These are phyloP conservation scores for Microbotryum violaceum DNA, from an alignment of 1,284 basidiomycete genomes.

Conservation along the genomic window DNA sequence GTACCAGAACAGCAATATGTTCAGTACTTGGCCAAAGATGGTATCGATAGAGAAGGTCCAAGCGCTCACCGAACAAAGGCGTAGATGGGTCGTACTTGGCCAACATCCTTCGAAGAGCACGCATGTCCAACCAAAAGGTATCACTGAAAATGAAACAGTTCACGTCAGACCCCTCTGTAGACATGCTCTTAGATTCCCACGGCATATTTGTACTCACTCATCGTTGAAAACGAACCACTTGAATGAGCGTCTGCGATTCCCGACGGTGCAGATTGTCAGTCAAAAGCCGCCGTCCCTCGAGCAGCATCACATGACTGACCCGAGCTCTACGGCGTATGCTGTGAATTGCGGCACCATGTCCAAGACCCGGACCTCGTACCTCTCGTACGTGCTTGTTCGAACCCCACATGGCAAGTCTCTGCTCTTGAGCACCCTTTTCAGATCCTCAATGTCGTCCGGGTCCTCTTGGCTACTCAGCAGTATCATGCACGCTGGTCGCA, in stretches of 20 bases:
- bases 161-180: too few relatives aligned
- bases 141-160: constrained; percentile 18
- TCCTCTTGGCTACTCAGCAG: constrained; percentile 18
- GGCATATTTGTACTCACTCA: constrained; percentile 15
- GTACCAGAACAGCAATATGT: too few relatives aligned
- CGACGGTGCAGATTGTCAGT: neutral
- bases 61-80: constrained; percentile 25
- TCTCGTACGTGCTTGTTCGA: constrained; percentile 12
- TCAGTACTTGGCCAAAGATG: neutral
- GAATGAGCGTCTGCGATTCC: constrained; percentile 6
- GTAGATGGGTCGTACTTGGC: constrained; percentile 28
- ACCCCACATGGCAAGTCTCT: constrained; percentile 18
- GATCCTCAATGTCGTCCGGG: constrained; percentile 10
- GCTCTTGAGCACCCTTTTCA: constrained; percentile 8
- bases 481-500: constrained; percentile 17
- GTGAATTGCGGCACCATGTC: constrained; percentile 19
- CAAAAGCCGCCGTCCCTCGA: neutral
- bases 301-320: constrained; percentile 5
- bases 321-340: constrained; percentile 18
- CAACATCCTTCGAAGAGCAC: constrained; percentile 27
- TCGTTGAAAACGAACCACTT: constrained; percentile 32
- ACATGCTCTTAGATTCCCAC: too few relatives aligned
- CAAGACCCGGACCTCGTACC: constrained; percentile 33
- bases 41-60: neutral
- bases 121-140: constrained; percentile 34